Percentiles rank a stretch among this genome's conserved stretches.
Conservation (phyloP, 257 asterid genomes). For the Solanum medicagineum region DNA sequence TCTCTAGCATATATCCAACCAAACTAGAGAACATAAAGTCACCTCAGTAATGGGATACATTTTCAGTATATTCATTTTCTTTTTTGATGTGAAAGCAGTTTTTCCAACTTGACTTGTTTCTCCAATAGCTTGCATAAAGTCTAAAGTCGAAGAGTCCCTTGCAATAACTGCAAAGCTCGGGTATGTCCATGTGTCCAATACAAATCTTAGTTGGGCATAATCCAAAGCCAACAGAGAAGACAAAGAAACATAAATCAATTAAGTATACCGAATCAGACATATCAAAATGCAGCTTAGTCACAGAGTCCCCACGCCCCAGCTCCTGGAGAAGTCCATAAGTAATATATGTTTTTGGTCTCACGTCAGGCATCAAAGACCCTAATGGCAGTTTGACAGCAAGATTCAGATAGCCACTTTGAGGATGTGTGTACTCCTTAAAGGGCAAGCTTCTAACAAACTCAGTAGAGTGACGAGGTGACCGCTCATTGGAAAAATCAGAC, state of each 20-base stretch:
- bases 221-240: too few species aligned
- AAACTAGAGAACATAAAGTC: background rate
- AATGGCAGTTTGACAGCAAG: constrained; percentile 49
- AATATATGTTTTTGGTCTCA: background rate
- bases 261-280: background rate
- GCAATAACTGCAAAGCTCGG: background rate
- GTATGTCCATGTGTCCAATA: background rate
- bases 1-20: background rate
- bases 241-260: background rate
- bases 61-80: background rate
- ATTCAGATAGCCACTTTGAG: constrained; percentile 42
- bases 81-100: background rate
- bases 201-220: background rate
- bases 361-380: constrained; percentile 41
- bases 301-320: constrained; percentile 41
- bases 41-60: background rate
- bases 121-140: background rate
- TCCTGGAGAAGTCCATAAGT: background rate
- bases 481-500: constrained; percentile 11
- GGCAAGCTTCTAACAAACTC: constrained; percentile 69
- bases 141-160: background rate
- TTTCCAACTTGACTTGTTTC: background rate
- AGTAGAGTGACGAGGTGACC: constrained; percentile 56
- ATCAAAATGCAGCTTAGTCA: background rate
- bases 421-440: constrained; percentile 70